Percentiles rank a stretch among this genome's conserved stretches.
Conservation (phyloP, 495 filamentous ascomycete species). For the Filosporella fistucella region DNA sequence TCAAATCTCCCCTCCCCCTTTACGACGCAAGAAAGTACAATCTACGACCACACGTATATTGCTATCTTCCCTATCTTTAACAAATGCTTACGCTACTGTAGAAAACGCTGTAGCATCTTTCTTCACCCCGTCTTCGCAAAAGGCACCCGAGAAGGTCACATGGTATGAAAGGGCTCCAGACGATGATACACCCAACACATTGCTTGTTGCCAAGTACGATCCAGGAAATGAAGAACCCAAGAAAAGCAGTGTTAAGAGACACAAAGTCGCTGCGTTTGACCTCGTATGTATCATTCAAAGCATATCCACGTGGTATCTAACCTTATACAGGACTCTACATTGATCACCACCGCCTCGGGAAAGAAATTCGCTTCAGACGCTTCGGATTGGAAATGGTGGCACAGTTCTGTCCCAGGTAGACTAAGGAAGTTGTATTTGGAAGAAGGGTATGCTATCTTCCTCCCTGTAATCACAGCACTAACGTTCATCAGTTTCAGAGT, state of each 20-base stretch:
- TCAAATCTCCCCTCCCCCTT: constrained; percentile 55
- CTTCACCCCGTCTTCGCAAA: constrained; percentile 85
- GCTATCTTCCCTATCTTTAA: background rate
- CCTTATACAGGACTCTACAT: constrained; percentile 68
- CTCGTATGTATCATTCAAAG: constrained; percentile 51
- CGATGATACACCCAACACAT: constrained; percentile 40
- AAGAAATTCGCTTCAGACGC: constrained; percentile 68
- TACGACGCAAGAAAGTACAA: constrained; percentile 59
- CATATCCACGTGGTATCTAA: background rate
- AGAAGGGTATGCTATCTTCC: constrained; percentile 53
- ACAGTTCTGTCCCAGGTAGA: constrained; percentile 58
- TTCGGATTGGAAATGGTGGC: constrained; percentile 95
- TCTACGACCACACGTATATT: constrained; percentile 69
- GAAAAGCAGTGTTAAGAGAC: constrained; percentile 27
- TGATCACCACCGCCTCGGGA: constrained; percentile 76
- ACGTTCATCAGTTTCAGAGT: constrained; percentile 59
- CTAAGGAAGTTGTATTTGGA: constrained; percentile 58
- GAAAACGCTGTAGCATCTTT: constrained; percentile 71
- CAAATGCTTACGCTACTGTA: constrained; percentile 26
- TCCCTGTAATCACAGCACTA: background rate
- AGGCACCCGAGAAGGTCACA: constrained; percentile 69
- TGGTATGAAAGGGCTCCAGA: constrained; percentile 61
- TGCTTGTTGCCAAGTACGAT: constrained; percentile 73
- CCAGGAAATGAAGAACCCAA: constrained; percentile 21
- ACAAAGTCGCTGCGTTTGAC: constrained; percentile 86